A percentile compares a stretch with the other conserved stretches of the same genome.
phyloP scores from a whole-genome alignment of 2,329 filamentous ascomycete genomes.

The Ascochyta rabiei region DNA sequence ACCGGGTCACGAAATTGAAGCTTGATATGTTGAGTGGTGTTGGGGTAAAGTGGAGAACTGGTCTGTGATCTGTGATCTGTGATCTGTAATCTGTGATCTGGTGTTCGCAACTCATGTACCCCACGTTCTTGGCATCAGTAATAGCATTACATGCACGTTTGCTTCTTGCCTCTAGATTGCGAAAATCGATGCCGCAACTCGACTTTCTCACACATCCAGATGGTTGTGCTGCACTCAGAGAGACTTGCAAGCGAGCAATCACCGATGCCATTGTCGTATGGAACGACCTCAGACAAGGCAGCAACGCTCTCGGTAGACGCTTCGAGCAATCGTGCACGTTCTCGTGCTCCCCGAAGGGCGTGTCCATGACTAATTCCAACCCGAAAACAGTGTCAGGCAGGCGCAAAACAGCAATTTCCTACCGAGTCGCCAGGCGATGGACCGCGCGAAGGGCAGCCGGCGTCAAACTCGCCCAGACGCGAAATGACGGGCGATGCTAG shows the following conservation, averaged over 20 bases:
- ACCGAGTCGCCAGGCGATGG: constrained; percentile 3
- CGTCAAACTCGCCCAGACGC: constrained; percentile 32
- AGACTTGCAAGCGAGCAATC: background rate
- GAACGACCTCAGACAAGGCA: background rate
- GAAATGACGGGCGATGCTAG: constrained; percentile 34
- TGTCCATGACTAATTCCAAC: constrained; percentile 34
- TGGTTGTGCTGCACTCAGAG: background rate
- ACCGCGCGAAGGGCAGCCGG: constrained; percentile 22
- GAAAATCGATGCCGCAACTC: constrained; percentile 1
- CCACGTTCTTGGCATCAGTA: constrained; percentile 34
- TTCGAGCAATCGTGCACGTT: constrained; percentile 12
- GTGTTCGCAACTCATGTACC: constrained; percentile 19
- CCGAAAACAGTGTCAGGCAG: constrained; percentile 28
- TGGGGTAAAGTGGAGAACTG: background rate
- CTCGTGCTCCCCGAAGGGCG: constrained; percentile 22
- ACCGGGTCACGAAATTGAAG: background rate
- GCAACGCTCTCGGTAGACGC: constrained; percentile 8
- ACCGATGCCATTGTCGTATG: background rate
- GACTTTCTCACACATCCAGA: background rate
- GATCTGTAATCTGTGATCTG: constrained; percentile 4
- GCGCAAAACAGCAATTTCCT: constrained; percentile 20
- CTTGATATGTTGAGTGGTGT: background rate
- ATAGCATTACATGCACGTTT: constrained; percentile 26
- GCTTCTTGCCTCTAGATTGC: constrained; percentile 10
- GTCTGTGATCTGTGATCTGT: constrained; percentile 4